phyloP scores from a whole-genome alignment of 495 filamentous ascomycete species.

The Hypoxylon rickii region DNA sequence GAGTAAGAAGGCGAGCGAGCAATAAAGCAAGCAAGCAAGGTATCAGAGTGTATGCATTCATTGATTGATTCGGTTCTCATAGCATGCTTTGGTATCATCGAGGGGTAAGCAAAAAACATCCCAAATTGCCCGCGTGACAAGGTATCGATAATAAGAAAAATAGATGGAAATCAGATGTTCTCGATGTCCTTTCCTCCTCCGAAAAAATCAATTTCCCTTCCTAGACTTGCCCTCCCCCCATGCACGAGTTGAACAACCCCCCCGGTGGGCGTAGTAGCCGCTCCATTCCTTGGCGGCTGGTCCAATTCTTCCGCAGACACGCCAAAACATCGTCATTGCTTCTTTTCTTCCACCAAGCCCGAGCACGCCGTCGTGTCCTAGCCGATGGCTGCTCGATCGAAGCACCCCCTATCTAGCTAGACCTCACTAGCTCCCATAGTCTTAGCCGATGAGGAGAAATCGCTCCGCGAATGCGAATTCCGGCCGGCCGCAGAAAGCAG shows the following conservation, averaged over 20 bases:
- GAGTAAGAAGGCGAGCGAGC: too few species aligned
- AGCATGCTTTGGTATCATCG: constrained; percentile 34
- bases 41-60: constrained; percentile 28
- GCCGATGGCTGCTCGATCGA: constrained; percentile 3
- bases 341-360: constrained; percentile 12
- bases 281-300: constrained; percentile 9
- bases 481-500: constrained; percentile 2
- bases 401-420: constrained; percentile 4
- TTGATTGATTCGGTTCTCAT: constrained; percentile 32
- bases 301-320: constrained; percentile 22
- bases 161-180: constrained; percentile 30
- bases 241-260: constrained; percentile 13
- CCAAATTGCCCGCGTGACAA: constrained; percentile 32
- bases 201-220: constrained; percentile 31
- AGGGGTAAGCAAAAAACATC: constrained; percentile 32
- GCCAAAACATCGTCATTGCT: constrained; percentile 10
- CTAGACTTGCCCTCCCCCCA: constrained; percentile 14
- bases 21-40: background rate
- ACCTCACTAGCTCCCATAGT: too few species aligned
- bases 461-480: constrained; percentile 9
- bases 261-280: constrained; percentile 27
- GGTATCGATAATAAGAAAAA: constrained; percentile 30
- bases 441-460: constrained; percentile 8
- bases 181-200: constrained; percentile 14
- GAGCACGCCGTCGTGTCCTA: background rate